A percentile compares a stretch with the other conserved stretches of the same genome.
Evolutionary conservation across 768 basidiomycete species (phyloP).

Genomic region (Termitomyces sp.): DNA sequence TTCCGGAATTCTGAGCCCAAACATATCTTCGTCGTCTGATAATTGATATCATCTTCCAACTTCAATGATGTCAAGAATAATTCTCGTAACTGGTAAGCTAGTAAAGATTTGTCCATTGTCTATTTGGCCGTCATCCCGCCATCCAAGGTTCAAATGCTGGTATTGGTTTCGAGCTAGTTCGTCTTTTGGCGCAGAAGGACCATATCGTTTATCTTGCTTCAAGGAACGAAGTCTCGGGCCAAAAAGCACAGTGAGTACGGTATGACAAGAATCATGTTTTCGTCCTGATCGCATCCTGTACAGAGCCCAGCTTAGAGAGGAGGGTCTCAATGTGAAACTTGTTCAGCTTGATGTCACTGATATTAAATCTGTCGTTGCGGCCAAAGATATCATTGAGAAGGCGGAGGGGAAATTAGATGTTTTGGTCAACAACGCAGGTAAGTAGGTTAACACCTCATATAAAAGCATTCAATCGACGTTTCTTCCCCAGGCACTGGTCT

Average conservation of each 20-base stretch:
- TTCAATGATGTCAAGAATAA: constrained; percentile 10
- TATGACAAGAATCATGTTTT: neutral
- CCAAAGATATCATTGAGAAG: constrained; percentile 32
- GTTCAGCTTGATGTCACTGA: constrained; percentile 40
- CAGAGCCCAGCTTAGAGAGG: constrained; percentile 18
- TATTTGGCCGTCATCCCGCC: neutral
- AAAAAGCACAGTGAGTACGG: constrained; percentile 35
- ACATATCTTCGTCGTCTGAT: neutral
- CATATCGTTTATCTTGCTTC: constrained; percentile 43
- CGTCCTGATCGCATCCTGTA: neutral
- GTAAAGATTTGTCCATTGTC: neutral
- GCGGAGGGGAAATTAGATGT: constrained; percentile 40
- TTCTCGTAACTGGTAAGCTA: constrained; percentile 16
- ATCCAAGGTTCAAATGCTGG: constrained; percentile 39
- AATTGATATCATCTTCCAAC: neutral
- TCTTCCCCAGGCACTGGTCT: constrained; percentile 21
- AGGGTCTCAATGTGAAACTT: constrained; percentile 22
- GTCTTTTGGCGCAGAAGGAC: constrained; percentile 37
- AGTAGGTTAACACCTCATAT: constrained; percentile 1
- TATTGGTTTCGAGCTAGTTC: constrained; percentile 43
- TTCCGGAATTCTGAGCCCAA: no score
- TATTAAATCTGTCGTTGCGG: constrained; percentile 27
- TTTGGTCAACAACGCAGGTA: constrained; percentile 45
- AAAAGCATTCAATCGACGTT: neutral
- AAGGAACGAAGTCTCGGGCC: constrained; percentile 34